Base-by-base conservation (phyloP, 768 basidiomycete species). In the Lactarius pseudohatsudake region DNA sequence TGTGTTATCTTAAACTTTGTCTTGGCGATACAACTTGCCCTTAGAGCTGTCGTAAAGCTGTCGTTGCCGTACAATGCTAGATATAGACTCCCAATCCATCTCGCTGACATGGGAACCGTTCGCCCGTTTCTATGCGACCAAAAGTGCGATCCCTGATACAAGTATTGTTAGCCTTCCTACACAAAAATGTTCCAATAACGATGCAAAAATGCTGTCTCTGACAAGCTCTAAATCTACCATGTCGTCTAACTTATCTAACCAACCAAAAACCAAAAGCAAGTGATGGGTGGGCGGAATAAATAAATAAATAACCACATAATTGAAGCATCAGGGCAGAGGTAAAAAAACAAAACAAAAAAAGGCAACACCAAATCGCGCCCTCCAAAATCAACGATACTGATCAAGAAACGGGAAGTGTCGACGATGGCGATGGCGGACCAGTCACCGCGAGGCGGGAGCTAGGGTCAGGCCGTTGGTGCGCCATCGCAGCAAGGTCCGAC, bases 401-500 rank as follows among this genome's bases (percentile, higher is more conserved):
- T 53, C 47, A 38, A 32, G 28, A 32, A n/a, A 26, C 15, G 5
- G 50, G n/a, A 26, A 22, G 50, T 2, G 22, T 13, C 50, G 50
- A 53, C 22, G 26, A 6, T 4, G 13, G 50, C 22, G 50, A 28
- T 13, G 50, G 11, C 5, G 38, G n/a, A 32, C 26, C 58, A 28
- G 28, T 11, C 40, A 20, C 8, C 55, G 38, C 11, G 26, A 53
- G 50, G 6, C 22, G 22, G 3, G 41, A 43, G 43, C 43, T 20
- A 20, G 20, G 20, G 43, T 9, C 43, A n/a, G 43, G 20, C 9
- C 20, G 26, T 2, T 13, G 22, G 5, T 28, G 26, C 13, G 50
- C n/a, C 38, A 72, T 60, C 40, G 66, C 63, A 18, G 64, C 69
- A 6, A 73, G 40, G 38, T 73, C 71, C 38, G 71, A 40, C 53